These are phyloP conservation scores for Fusarium sublunatum DNA, from an alignment of 2,329 filamentous ascomycete species.

Conservation along the genomic window DNA sequence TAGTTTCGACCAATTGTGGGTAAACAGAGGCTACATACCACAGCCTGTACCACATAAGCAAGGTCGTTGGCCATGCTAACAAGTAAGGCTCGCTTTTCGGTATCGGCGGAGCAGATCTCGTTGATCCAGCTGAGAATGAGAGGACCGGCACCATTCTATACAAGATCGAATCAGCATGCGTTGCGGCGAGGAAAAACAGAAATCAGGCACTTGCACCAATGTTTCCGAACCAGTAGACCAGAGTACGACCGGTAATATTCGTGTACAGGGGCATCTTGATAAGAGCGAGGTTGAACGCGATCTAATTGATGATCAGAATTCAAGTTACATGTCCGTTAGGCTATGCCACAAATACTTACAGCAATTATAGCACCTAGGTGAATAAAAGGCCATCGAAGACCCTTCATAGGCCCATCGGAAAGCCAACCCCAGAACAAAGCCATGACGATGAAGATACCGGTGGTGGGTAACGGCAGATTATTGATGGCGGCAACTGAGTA, in stretches of 20 bases:
- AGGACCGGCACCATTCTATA: conserved; percentile 27
- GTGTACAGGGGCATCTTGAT: conserved; percentile 34
- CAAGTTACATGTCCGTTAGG: rapidly evolving
- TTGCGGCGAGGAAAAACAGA: rapidly evolving
- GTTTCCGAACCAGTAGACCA: conserved; percentile 38
- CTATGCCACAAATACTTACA: conserved; percentile 1
- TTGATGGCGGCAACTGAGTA: conserved; percentile 12
- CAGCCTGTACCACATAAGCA: conserved; percentile 35
- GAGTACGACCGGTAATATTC: conserved; percentile 18
- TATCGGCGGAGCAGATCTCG: conserved; percentile 38
- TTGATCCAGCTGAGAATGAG: conserved; percentile 43
- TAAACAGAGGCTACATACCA: conserved; percentile 8
- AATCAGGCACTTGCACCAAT: conserved; percentile 32
- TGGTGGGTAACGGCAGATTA: conserved; percentile 27
- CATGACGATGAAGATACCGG: conserved; percentile 35
- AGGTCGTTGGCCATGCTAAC: conserved; percentile 27
- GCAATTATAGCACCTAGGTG: conserved; percentile 29
- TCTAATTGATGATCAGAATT: not conserved
- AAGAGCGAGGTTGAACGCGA: conserved; percentile 24
- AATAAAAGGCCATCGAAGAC: conserved; percentile 36
- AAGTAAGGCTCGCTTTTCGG: conserved; percentile 36
- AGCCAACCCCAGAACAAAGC: conserved; percentile 33
- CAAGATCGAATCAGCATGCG: not conserved
- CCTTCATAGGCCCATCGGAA: conserved; percentile 31
- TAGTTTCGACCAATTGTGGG: not conserved